Evolutionary conservation across 2,329 filamentous ascomycete genomes (phyloP), one percentile per base, ranked within the genome.

Genomic region (Aureobasidium leucospermi): DNA sequence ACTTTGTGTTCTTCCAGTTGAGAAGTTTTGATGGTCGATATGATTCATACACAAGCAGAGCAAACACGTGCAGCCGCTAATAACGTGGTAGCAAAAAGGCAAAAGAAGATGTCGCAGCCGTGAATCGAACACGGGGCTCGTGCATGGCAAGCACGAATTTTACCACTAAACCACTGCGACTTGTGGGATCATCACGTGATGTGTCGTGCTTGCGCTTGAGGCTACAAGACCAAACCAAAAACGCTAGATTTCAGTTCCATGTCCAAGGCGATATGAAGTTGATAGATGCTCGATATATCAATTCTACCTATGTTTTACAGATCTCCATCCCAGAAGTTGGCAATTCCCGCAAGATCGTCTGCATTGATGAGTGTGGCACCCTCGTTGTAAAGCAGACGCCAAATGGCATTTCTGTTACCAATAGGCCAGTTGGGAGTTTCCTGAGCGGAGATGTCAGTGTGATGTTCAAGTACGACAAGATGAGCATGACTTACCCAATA

Each of bases 321-420:
- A 16, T 34, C 29, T 2, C 29, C 13, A 7, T 51, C 31, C 55
- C 55, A 58, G 28, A 48, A 58, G 45, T 58, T 58, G 15, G 55
- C 55, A 15, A 9, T n/a, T 19, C 71, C 83, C 62, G 78, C 74
- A 53, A 87, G 64, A 71, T 87, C 84, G 75, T 87, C 85, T 0
- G 81, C 84, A 69, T 86, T 87, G 53, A 88, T 65, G 60, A 87
- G 67, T 60, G 80, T 80, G n/a, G 83, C 82, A 0, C 83, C 83
- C 60, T 81, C 81, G 53, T 79, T 74, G 64, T 79, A 75, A 62
- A 87, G 68, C 5, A 74, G 76, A 63, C 78, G 73, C 85, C 85
- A 87, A 4, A 85, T 71, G 9, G 75, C 72, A 67, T 86, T 82
- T 28, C 85, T 72, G 23, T 77, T 80, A n/a, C 79, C 76, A 31